Evolutionary conservation across 768 basidiomycete species (phyloP), one percentile per base, ranked within the genome.

Genomic region (Lentinula sp.): DNA sequence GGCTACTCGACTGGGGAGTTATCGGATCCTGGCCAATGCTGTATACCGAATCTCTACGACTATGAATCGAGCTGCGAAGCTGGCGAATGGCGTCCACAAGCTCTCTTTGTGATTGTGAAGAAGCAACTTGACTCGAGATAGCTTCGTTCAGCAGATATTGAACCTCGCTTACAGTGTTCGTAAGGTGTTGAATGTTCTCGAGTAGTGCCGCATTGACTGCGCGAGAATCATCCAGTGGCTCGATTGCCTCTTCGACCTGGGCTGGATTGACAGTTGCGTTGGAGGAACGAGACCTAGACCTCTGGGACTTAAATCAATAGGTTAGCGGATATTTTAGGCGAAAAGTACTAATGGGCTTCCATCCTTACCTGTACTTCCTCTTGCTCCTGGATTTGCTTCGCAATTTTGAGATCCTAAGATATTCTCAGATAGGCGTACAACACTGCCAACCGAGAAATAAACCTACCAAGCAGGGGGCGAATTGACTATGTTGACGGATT

Each of bases 401-500:
- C 77, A 18, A 80, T 79, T 62, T 74, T 70, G 9, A 80, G 69
- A 69, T 79, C 79, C 76, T 78, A 36, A 32, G 50, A 62, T 18
- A 23, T 28, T 13, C 10, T 23, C 8, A 28, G 49, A 28, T 59
- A 12, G 36, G n/a, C 2, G 4, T 13, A n/a, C 5, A 5, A 54
- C 20, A 39, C 6, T 9, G n/a, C 12, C 15, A 9, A 18, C 54
- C 36, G 16, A 28, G 10, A 16, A 49, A 53, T 42, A 37, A n/a
- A 71, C 77, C 61, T 68, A 79, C 78, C 33, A 76, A 68, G 64
- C 80, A 81, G 6, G 81, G 81, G 0, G 86, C 84, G 64, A 84
- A 87, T 62, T 72, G 80, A 65, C 85, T 87, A 61, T 75, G 74
- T 16, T 72, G 68, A 7, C 89, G 76, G 57, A 91, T 83, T 41